These are phyloP conservation scores for Endoconidiophora polonica DNA, from an alignment of 2,329 filamentous ascomycete genomes.

Conservation along the genomic window DNA sequence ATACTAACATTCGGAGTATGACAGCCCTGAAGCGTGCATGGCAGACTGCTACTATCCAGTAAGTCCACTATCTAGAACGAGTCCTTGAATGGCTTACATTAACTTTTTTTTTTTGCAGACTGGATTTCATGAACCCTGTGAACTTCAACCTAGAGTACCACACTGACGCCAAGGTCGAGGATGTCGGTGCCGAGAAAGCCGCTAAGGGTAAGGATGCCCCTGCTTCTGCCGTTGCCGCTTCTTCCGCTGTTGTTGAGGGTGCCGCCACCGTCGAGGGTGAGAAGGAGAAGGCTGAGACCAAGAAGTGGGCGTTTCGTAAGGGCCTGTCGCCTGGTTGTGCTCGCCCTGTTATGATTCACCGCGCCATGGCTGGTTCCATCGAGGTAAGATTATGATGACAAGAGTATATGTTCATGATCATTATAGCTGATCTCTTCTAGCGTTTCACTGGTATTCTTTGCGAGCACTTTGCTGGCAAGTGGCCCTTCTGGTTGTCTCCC, in stretches of 20 bases:
- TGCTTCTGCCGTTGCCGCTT: conserved; percentile 20
- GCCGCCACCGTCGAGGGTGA: conserved; percentile 22
- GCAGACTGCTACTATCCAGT: conserved; percentile 84
- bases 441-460: conserved; percentile 57
- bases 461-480: conserved; percentile 75
- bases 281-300: conserved; percentile 28
- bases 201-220: conserved; percentile 18
- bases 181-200: conserved; percentile 12
- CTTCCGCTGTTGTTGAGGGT: conserved; percentile 7
- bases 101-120: conserved; percentile 16
- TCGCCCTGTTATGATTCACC: conserved; percentile 73
- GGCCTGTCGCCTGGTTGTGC: conserved; percentile 51
- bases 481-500: conserved; percentile 81
- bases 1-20: not conserved
- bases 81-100: not conserved
- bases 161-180: conserved; percentile 42
- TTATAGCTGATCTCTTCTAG: conserved; percentile 19
- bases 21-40: conserved; percentile 23
- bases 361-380: conserved; percentile 58
- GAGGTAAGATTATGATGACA: conserved; percentile 17
- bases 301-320: conserved; percentile 24
- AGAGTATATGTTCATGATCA: not conserved
- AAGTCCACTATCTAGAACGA: not conserved
- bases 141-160: conserved; percentile 82
- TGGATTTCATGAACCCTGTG: conserved; percentile 54